Conservation (phyloP, 768 basidiomycete species). For the Leccinum broughii region DNA sequence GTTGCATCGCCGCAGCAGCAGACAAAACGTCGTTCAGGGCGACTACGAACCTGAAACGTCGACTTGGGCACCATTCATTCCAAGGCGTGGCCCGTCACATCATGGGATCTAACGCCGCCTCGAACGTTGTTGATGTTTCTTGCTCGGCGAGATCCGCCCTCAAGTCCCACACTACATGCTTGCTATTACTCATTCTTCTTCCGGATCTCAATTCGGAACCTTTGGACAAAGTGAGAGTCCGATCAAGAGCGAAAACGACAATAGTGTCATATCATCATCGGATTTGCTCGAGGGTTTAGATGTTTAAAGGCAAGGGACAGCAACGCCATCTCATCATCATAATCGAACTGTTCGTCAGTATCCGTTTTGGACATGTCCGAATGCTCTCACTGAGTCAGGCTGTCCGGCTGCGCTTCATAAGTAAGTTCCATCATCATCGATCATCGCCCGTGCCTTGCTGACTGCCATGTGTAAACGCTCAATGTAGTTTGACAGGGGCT, state of each 20-base stretch:
- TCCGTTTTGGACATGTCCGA: conserved; percentile 2
- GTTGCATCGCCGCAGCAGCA: conserved; percentile 10
- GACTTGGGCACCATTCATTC: conserved; percentile 4
- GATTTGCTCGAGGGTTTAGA: conserved; percentile 10
- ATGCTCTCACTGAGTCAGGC: conserved; percentile 10
- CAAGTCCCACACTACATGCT: conserved; percentile 17
- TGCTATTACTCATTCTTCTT: not conserved
- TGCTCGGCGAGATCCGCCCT: conserved; percentile 30
- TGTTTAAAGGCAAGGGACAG: not conserved
- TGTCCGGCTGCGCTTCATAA: not conserved
- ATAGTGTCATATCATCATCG: not conserved
- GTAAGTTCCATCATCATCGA: not conserved
- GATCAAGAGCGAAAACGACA: conserved; percentile 12
- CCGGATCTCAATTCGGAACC: conserved; percentile 27
- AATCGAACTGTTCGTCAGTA: conserved; percentile 15
- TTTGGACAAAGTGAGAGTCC: conserved; percentile 23
- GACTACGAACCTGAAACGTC: conserved; percentile 19
- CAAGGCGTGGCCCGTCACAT: conserved; percentile 2
- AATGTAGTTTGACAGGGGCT: not conserved
- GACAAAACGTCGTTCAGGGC: conserved; percentile 1
- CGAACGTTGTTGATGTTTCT: conserved; percentile 8
- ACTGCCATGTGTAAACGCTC: conserved; percentile 10
- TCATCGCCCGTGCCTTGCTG: conserved; percentile 21
- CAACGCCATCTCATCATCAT: conserved; percentile 21
- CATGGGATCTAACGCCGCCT: conserved; percentile 19